Base-by-base conservation (phyloP, 1,139 yeast genomes). In the Torulaspora pretoriensis region DNA sequence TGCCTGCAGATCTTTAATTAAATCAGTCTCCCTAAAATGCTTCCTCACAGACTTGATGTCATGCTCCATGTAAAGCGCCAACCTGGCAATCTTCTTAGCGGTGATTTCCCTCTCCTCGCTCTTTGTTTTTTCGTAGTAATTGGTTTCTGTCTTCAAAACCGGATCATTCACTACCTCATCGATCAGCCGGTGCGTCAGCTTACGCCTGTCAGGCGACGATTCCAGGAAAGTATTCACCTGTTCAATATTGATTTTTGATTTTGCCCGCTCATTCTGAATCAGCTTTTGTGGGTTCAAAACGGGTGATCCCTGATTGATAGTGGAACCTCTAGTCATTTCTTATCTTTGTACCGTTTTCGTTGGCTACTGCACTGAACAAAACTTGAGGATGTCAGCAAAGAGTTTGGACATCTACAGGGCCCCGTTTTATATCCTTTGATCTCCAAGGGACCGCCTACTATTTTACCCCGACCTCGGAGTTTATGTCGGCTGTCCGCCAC, bases 131-230 rank as follows among this genome's bases (percentile, higher is more conserved):
- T 81, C 86, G 59, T 80, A 81, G 59, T 71, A 74, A 47, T 69
- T 67, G 29, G 78, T 61, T 43, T 70, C 71, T 34, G 73, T 69
- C 45, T 74, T 70, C 48, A 78, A 73, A 12, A 75, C 65, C 1
- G 85, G 83, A 60, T 80, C 83, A 29, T 78, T 67, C 66, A 72
- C 70, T 47, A 80, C 62, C 46, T 69, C 68, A 54, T 77, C 76
- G 47, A 75, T 64, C 49, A 68, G 56, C 37, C 60, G 65, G 38
- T 68, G 68, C 59, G 77, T 70, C 74, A 83, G 28, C 68, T 76
- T 35, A 13, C 81, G 73, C 50, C 68, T 68, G 39, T 67, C 68
- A 45, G 75, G 72, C 39, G 75, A 69, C 4, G 83, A 82, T 51
- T 80, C 83, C 46, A 81, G 63, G 61, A 76, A 79, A 47, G 74